Evolutionary conservation across 495 filamentous ascomycete species (phyloP).

Genomic region (Xylaria telfairii): DNA sequence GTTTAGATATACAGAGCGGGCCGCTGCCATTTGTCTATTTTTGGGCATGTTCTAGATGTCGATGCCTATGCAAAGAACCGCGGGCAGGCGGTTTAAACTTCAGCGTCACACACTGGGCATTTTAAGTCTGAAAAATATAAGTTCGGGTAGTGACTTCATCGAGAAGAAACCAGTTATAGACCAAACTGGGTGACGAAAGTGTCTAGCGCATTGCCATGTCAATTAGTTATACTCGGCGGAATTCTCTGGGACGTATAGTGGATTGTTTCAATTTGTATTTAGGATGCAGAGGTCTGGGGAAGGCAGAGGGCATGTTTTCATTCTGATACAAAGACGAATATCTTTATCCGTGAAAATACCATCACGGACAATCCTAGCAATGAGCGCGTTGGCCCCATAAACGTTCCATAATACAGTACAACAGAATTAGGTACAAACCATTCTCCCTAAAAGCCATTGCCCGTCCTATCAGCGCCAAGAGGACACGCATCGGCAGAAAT

Average conservation of each 20-base stretch:
- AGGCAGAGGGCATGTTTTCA: constrained; percentile 17
- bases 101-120: background rate
- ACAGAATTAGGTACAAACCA: constrained; percentile 21
- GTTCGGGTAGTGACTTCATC: background rate
- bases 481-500: constrained; percentile 25
- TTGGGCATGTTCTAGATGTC: background rate
- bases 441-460: constrained; percentile 9
- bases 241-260: background rate
- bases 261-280: background rate
- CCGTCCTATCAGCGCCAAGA: background rate
- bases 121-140: background rate
- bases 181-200: no score
- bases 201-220: background rate
- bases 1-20: background rate
- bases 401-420: constrained; percentile 29
- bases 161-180: background rate
- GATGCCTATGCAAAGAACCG: background rate
- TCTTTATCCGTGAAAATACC: constrained; percentile 10
- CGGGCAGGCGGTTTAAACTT: background rate
- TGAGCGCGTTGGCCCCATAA: constrained; percentile 6
- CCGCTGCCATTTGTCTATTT: constrained; percentile 23
- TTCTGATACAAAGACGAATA: constrained; percentile 16
- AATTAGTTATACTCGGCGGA: background rate
- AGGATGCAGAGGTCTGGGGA: background rate
- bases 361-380: constrained; percentile 9